Evolutionary conservation across 2,329 filamentous ascomycete species (phyloP).

Genomic region (Sordariomycetes sp.): DNA sequence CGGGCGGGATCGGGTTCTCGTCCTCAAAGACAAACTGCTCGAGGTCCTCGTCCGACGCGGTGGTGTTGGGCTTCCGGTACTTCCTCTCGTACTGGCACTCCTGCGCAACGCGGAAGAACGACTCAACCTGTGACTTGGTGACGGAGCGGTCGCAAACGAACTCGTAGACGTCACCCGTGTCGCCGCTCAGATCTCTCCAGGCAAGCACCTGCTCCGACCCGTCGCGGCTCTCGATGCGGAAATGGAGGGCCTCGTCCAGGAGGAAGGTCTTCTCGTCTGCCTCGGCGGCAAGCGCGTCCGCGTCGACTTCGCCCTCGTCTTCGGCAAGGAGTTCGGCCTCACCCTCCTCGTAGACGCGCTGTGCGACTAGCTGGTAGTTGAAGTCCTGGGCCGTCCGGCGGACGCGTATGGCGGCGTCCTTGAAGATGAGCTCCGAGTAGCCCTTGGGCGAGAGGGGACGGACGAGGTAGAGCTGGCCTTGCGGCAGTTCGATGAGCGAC

Average conservation of each 20-base stretch:
- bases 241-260: slow-evolving; percentile 83
- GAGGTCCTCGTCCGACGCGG: slow-evolving; percentile 72
- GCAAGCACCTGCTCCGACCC: slow-evolving; percentile 78
- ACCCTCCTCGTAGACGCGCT: slow-evolving; percentile 94
- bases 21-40: slow-evolving; percentile 69
- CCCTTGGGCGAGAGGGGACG: slow-evolving; percentile 91
- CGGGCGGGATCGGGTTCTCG: slow-evolving; percentile 52
- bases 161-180: slow-evolving; percentile 91
- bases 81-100: slow-evolving; percentile 98
- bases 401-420: slow-evolving; percentile 87
- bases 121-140: slow-evolving; percentile 58
- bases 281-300: slow-evolving; percentile 63
- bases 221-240: slow-evolving; percentile 73
- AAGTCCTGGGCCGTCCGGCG: slow-evolving; percentile 89
- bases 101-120: slow-evolving; percentile 72
- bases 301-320: slow-evolving; percentile 79
- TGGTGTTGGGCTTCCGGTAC: slow-evolving; percentile 68
- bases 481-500: slow-evolving; percentile 84
- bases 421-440: slow-evolving; percentile 98
- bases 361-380: slow-evolving; percentile 94
- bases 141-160: slow-evolving; percentile 83
- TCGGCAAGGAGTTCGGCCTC: slow-evolving; percentile 87
- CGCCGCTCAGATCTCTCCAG: slow-evolving; percentile 90
- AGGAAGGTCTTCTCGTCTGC: slow-evolving; percentile 97
- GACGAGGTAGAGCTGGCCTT: slow-evolving; percentile 95